These are phyloP conservation scores for Penicillium brasilianum DNA, from an alignment of 2,329 filamentous ascomycete genomes.

Conservation along the genomic window DNA sequence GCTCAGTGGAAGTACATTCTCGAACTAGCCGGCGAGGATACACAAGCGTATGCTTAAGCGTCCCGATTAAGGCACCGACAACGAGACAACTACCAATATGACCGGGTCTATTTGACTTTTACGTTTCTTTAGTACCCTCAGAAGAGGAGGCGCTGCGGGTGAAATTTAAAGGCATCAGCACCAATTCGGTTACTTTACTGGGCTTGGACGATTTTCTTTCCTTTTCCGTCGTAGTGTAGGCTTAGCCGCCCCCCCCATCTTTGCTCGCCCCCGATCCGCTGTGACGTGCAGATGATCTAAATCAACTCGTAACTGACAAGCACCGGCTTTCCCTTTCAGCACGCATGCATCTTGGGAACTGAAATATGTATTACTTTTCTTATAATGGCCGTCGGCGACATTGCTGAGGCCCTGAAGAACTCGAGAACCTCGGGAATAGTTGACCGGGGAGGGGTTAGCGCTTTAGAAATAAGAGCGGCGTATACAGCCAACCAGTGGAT, in stretches of 20 bases:
- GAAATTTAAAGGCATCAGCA: neutral
- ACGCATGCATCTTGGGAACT: neutral
- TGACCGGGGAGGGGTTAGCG: neutral
- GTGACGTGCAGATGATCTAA: neutral
- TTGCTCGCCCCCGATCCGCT: neutral
- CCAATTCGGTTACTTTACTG: neutral
- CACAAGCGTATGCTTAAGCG: conserved; percentile 22
- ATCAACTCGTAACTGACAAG: neutral
- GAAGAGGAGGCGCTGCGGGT: conserved; percentile 1
- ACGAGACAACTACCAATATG: neutral
- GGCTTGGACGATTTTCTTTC: conserved; percentile 3
- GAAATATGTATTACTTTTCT: neutral
- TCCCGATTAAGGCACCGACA: neutral
- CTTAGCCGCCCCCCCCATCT: neutral
- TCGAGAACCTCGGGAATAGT: neutral
- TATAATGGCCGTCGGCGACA: neutral
- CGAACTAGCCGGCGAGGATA: conserved; percentile 44
- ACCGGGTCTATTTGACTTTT: neutral
- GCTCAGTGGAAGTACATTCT: conserved; percentile 57
- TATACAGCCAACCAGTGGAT: conserved; percentile 19
- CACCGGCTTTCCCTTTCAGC: neutral
- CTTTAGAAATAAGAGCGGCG: neutral
- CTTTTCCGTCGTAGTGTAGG: conserved; percentile 6
- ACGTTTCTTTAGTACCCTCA: neutral
- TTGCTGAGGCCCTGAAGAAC: neutral